Base-by-base conservation (phyloP, 371 early-diverging fungal genomes). In the Chytridium lagenaria region DNA sequence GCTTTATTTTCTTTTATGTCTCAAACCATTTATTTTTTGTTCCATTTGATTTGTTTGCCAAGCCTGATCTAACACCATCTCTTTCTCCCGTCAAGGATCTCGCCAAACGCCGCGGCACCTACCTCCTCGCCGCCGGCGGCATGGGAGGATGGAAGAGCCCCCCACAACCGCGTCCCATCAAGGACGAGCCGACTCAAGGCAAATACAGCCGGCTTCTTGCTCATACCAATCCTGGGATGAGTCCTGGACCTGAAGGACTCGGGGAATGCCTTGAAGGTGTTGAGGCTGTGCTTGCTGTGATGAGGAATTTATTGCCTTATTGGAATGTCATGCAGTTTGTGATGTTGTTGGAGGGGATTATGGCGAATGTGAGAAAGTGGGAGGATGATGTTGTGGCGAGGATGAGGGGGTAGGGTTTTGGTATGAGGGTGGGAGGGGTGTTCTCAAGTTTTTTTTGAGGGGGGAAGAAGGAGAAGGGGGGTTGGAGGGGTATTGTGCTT, bases 271-370 rank as follows among this genome's bases (percentile, higher is more conserved):
- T 7, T 7, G 55, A 52, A 26, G 55, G 55, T 7, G 5, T 52
- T 12, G 55, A n/a, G 12, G 55, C 55, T 26, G 23, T 26, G 5
- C 26, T 52, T 7, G 26, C 5, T 5, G 23, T 52, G 12, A 22
- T 52, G 55, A 52, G 26, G 55, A 52, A 52, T 23, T 26, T 52
- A 26, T 5, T 52, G 55, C 55, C 55, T n/a, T 52, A 52, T 52
- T 52, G 55, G 55, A 52, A 52, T 26, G 55, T 52, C 5, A 52
- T 52, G 55, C 55, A 52, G 55, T 52, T 52, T 52, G 26, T 52
- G 7, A 52, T 52, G 7, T 52, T 52, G 55, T 23, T 52, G 7
- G 55, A 52, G 55, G 55, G 55, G 12, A 23, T 52, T 5, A 15
- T 52, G 26, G 55, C 55, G 55, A 52, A 52, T 52, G 55, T 26